Evolutionary conservation across 345 rosid species (phyloP), one percentile per base, ranked within the genome.

Genomic region (Nephelium lappaceum): DNA sequence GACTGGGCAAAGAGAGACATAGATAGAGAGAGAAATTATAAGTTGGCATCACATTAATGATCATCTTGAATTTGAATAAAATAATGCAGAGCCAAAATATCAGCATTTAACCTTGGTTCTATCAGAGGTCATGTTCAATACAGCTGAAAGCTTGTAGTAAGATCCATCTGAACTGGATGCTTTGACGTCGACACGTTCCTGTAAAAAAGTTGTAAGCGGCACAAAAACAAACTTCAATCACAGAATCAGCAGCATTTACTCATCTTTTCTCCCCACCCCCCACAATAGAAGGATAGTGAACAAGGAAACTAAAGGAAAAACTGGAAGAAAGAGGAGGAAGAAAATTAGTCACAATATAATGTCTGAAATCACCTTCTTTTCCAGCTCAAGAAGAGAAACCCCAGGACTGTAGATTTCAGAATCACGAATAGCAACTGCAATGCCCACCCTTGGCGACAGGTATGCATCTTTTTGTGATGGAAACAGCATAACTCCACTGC

Each of bases 141-240:
- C 77, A 77, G 97, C 98, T 60, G 99, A 93, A 83, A 96, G 92
- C 87, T 83, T 94, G 89, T 89, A 92, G 86, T 96, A 96, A 42
- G 89, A 90, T 78, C 90, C 92, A 78, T 96, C 97, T 51, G 95
- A 89, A 83, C 85, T 79, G 73, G 83, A 90, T 69, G 99, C 98
- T 76, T 89, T 89, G 72, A 94, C 91, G 85, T 88, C 98, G 81
- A 96, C 90, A 78, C 98, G 91, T 86, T 94, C 98, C 99, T 96
- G 89, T 21, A 87, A 88, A 5, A 78, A 16, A 19, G 69, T 43
- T 81, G n/a, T 61, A 73, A 6, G 47, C 16, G 6, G 25, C 18
- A 63, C 60, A 27, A 8, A 51, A 63, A 76, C 14, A 51, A 39
- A 61, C 62, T 72, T 75, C 49, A 75, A 76, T 62, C 47, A 77